Base-by-base conservation (phyloP, 2,329 filamentous ascomycete genomes). In the Fusarium zealandicum region DNA sequence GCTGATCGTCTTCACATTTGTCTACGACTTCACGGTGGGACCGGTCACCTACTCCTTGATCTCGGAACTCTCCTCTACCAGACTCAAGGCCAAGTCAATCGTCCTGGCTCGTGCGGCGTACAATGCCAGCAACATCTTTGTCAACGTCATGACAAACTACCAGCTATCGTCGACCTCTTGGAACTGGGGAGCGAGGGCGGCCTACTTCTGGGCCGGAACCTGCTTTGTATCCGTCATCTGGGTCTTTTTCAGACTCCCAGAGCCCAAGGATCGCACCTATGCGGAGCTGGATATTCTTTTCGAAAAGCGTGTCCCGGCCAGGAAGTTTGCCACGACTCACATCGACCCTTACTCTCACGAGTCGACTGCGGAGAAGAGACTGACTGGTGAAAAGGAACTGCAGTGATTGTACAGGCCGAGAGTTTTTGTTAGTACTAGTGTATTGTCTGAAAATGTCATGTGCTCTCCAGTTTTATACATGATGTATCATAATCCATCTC, bases 1-100 rank as follows among this genome's bases (percentile, higher is more conserved):
- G 64, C 71, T 84, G 4, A 74, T 85, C 35, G 66, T 81, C 32
- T 83, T 80, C 60, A 81, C 79, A 0, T 80, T 83, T 46, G 71
- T 79, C 3, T 85, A 84, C 68, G 80, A 81, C 70, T 75, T 80
- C 48, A 80, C 80, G 1, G 76, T 84, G 11, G 83, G 82, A 0
- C 82, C 82, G 0, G 76, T 83, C 7, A 78, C 78, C 5, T 85
- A 83, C 66, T 76, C 76, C 1, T 70, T 84, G 22, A 64, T 83
- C 10, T 77, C 81, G 0, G 82, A 85, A 59, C 75, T 80, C 4
- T 81, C 81, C 0, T 82, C 81, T 0, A 80, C 79, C 1, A 76
- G 82, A 8, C 76, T 85, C 31, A 79, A 81, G 55, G 75, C 78
- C 25, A 83, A 84, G 72, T 82, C 81, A 1, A 79, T 84, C 11